Evolutionary conservation across 768 basidiomycete genomes (phyloP).

Genomic region (Boletus reticulatus): DNA sequence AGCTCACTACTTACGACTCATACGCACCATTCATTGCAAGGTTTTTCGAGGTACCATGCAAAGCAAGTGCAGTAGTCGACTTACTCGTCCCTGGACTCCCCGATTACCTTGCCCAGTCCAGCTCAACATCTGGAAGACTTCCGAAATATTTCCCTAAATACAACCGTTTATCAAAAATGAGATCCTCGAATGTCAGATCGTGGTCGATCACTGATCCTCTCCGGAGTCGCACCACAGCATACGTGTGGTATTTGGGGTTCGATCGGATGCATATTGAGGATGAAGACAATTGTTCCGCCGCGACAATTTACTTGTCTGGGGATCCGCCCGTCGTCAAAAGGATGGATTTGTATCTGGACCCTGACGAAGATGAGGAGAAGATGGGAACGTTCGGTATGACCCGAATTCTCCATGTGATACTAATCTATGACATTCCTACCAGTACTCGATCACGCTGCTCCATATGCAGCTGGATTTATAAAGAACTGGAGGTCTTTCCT

Average conservation of each 20-base stretch:
- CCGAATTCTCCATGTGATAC: not conserved
- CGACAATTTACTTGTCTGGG: not conserved
- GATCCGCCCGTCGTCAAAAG: not conserved
- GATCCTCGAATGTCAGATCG: not conserved
- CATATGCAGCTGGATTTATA: slow-evolving; percentile 1
- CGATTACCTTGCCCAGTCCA: slow-evolving; percentile 11
- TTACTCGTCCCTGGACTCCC: not conserved
- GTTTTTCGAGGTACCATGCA: slow-evolving; percentile 4
- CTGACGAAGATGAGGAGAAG: slow-evolving; percentile 3
- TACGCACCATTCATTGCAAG: slow-evolving; percentile 10
- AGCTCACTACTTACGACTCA: slow-evolving; percentile 9
- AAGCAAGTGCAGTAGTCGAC: not conserved
- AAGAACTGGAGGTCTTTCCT: slow-evolving; percentile 10
- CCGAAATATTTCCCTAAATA: slow-evolving; percentile 12
- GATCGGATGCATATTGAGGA: not conserved
- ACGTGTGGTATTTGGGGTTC: not conserved
- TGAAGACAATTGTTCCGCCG: not conserved
- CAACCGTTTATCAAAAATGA: not conserved
- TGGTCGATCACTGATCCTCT: not conserved
- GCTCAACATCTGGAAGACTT: slow-evolving; percentile 14
- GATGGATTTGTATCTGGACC: not conserved
- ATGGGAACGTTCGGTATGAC: slow-evolving; percentile 11
- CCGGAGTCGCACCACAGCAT: slow-evolving; percentile 2
- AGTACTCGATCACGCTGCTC: slow-evolving; percentile 6
- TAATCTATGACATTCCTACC: not conserved